Evolutionary conservation across 495 filamentous ascomycete species (phyloP), one percentile per base, ranked within the genome.

Genomic region (Penicilliopsis zonata): DNA sequence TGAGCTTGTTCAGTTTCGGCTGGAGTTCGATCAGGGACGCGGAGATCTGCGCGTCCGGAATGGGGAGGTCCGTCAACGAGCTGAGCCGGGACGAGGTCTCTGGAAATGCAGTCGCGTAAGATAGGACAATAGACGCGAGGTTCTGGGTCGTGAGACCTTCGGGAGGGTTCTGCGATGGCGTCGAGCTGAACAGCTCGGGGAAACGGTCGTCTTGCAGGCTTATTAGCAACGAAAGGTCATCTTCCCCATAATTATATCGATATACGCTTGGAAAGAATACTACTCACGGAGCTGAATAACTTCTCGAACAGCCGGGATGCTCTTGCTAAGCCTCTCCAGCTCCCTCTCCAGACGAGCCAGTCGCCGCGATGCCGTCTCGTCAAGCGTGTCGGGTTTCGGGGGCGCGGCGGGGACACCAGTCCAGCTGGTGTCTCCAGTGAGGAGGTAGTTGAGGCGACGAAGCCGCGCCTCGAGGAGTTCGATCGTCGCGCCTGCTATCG

Each of bases 381-480:
- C 64, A 19, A 52, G 34, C 3, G 53, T 49, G 3, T 52, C 28
- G 15, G 55, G 61, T 34, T 55, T 60, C 27, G 49, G 42, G 21
- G 53, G 60, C n/a, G 46, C 41, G 29, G 40, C 50, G 53, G 68
- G 37, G 55, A 56, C 25, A 40, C 53, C 41, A 40, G 51, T 43
- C 68, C 63, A 53, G 36, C 55, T 49, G 9, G 52, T 52, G 47
- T 60, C 48, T 42, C 84, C 84, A 40, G 74, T 74, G 29, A 94
- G 63, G 18, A 80, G 63, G 53, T 80, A 87, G 39, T 84, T 76
- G 29, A 92, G 61, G 16, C 80, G 70, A 29, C 67, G 63, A 19
- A 94, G 67, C 22, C 86, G 80, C n/a, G 62, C 61, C 43, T 87
- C 79, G 3, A 94, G 78, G 30, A 83, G 66, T 20, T 78, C 74